Conservation (phyloP, 768 basidiomycete species). For the Hemileccinum impolitum region DNA sequence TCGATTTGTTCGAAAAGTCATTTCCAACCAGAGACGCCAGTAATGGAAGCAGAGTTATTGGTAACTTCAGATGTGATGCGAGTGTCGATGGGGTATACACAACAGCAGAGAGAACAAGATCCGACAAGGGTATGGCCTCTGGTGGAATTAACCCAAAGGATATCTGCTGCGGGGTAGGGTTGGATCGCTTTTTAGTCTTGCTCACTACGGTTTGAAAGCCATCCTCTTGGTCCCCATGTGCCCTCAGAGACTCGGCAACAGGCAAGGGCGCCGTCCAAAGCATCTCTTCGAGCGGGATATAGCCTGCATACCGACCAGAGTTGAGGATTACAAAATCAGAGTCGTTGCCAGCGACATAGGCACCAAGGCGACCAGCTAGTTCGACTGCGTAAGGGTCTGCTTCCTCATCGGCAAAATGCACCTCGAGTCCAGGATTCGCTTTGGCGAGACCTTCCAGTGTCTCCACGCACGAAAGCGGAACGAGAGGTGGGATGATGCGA, state of each 20-base stretch:
- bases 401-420: conserved; percentile 79
- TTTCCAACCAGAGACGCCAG: conserved; percentile 79
- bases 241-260: conserved; percentile 18
- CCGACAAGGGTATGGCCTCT: conserved; percentile 28
- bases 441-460: conserved; percentile 43
- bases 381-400: conserved; percentile 84
- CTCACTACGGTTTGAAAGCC: conserved; percentile 60
- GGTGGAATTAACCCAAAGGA: conserved; percentile 53
- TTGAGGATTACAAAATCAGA: conserved; percentile 83
- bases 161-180: conserved; percentile 19
- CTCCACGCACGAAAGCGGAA: conserved; percentile 54
- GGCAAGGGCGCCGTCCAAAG: conserved; percentile 47
- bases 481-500: conserved; percentile 71
- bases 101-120: conserved; percentile 50
- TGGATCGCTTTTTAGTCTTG: conserved; percentile 49
- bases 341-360: conserved; percentile 75
- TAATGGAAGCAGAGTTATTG: conserved; percentile 69
- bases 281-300: conserved; percentile 74
- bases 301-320: conserved; percentile 72
- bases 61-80: conserved; percentile 63
- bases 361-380: conserved; percentile 68
- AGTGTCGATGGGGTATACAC: conserved; percentile 61
- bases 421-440: conserved; percentile 38
- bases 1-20: conserved; percentile 61
- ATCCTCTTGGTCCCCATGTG: conserved; percentile 38